Evolutionary conservation across 306 rosid species (phyloP).

Genomic region (Inga leiocalycina): DNA sequence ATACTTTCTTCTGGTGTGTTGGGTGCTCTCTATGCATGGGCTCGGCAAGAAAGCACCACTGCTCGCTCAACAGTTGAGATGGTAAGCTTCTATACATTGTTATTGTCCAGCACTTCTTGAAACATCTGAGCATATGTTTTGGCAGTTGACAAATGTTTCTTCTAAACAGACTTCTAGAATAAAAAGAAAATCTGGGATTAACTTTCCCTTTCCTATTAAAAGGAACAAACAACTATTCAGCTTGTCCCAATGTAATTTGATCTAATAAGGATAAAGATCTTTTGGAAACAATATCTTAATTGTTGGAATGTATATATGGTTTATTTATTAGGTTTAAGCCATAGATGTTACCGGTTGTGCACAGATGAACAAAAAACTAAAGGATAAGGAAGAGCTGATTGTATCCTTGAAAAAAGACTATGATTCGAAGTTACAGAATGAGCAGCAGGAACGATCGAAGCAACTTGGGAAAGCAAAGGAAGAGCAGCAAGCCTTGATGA

Average conservation of each 20-base stretch:
- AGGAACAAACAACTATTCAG: background rate
- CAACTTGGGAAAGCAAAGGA: slow-evolving; percentile 69
- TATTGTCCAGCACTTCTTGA: background rate
- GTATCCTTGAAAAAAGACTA: slow-evolving; percentile 58
- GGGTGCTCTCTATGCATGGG: slow-evolving; percentile 57
- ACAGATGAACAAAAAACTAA: slow-evolving; percentile 69
- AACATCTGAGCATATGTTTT: slow-evolving; percentile 27
- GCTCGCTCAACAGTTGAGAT: slow-evolving; percentile 57
- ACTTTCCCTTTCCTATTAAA: background rate
- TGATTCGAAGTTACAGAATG: slow-evolving; percentile 62
- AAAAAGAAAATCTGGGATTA: slow-evolving; percentile 16
- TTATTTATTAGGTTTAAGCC: slow-evolving; percentile 30
- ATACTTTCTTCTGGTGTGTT: slow-evolving; percentile 52
- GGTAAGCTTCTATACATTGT: slow-evolving; percentile 43
- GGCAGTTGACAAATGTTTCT: slow-evolving; percentile 29
- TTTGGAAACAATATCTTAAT: background rate
- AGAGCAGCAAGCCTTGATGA: slow-evolving; percentile 57
- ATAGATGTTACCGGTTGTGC: slow-evolving; percentile 38
- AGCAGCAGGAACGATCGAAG: slow-evolving; percentile 66
- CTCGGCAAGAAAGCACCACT: slow-evolving; percentile 57
- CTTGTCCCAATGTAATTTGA: slow-evolving; percentile 27
- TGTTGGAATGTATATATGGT: background rate
- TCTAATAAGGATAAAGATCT: background rate
- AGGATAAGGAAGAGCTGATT: slow-evolving; percentile 72
- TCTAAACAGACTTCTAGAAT: background rate